Evolutionary conservation across 768 basidiomycete genomes (phyloP).

Genomic region (Suillus paluster): DNA sequence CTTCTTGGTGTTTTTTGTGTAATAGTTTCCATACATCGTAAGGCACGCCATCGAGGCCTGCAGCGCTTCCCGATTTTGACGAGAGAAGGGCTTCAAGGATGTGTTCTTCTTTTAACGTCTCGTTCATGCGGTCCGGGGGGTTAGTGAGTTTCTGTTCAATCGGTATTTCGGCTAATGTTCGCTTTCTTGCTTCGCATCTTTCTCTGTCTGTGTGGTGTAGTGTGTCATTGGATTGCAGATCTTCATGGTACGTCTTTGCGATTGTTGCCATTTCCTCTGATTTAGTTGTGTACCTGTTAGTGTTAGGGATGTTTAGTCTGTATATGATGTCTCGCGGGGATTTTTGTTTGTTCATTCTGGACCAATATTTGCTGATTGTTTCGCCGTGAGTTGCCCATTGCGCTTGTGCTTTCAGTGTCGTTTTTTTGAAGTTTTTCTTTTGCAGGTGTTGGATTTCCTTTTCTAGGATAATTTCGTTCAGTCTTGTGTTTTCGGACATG

Average conservation of each 20-base stretch:
- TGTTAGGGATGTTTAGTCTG: fast-evolving
- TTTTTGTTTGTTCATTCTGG: not conserved
- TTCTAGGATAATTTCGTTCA: not conserved
- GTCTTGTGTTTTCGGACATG: not conserved
- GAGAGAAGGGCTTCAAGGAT: too few relatives aligned
- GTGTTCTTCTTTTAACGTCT: too few relatives aligned
- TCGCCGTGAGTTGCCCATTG: not conserved
- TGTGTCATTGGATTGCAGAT: fast-evolving
- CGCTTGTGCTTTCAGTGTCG: not conserved
- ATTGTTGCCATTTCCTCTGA: not conserved
- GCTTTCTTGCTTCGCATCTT: too few relatives aligned
- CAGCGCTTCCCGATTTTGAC: too few relatives aligned
- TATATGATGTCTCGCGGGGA: not conserved
- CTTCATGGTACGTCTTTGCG: not conserved
- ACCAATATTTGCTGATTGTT: not conserved
- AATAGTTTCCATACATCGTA: too few relatives aligned
- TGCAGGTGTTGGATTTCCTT: not conserved
- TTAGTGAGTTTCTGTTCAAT: too few relatives aligned
- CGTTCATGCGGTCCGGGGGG: too few relatives aligned
- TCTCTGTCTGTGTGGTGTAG: too few relatives aligned
- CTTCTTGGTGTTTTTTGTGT: too few relatives aligned
- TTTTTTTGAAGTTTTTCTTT: not conserved
- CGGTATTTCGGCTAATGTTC: too few relatives aligned
- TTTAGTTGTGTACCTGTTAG: not conserved
- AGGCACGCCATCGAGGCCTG: too few relatives aligned